These are phyloP conservation scores for Hysterangium stoloniferum DNA, from an alignment of 768 basidiomycete species.

Conservation along the genomic window DNA sequence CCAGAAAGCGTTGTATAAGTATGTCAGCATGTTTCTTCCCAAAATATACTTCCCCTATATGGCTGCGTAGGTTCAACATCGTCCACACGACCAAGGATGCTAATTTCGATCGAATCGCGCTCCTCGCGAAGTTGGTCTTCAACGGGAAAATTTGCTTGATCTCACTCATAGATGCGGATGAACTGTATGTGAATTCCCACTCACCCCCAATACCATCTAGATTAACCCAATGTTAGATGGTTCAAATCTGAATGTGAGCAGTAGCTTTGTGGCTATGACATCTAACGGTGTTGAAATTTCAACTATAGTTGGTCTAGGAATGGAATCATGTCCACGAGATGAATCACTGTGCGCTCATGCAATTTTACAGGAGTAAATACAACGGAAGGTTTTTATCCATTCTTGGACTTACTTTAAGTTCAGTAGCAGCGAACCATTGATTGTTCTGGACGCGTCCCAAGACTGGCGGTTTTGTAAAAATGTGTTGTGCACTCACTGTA, in stretches of 20 bases:
- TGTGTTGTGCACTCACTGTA: conserved; percentile 35
- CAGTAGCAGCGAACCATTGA: conserved; percentile 81
- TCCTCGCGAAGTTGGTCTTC: conserved; percentile 90
- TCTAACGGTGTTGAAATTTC: conserved; percentile 10
- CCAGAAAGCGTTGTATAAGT: conserved; percentile 80
- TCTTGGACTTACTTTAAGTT: conserved; percentile 7
- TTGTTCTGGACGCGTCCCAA: conserved; percentile 65
- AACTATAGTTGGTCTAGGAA: conserved; percentile 37
- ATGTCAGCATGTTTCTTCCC: conserved; percentile 18
- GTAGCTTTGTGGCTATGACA: background rate
- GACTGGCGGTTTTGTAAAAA: conserved; percentile 90
- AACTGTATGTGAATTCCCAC: conserved; percentile 50
- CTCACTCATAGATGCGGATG: conserved; percentile 73
- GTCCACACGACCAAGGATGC: conserved; percentile 79
- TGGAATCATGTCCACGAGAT: conserved; percentile 40
- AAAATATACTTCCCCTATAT: background rate
- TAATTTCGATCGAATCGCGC: conserved; percentile 91
- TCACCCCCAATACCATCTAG: no score
- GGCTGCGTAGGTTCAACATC: conserved; percentile 64
- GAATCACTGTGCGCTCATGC: conserved; percentile 79
- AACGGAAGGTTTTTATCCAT: background rate
- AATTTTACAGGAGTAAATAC: conserved; percentile 67
- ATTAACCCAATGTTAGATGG: conserved; percentile 58
- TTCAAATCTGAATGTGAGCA: conserved; percentile 79
- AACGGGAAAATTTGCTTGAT: conserved; percentile 81